Percentiles rank a stretch among this genome's conserved stretches.
Conservation (phyloP, 2,329 filamentous ascomycete genomes). For the Diaporthe longicolla region DNA sequence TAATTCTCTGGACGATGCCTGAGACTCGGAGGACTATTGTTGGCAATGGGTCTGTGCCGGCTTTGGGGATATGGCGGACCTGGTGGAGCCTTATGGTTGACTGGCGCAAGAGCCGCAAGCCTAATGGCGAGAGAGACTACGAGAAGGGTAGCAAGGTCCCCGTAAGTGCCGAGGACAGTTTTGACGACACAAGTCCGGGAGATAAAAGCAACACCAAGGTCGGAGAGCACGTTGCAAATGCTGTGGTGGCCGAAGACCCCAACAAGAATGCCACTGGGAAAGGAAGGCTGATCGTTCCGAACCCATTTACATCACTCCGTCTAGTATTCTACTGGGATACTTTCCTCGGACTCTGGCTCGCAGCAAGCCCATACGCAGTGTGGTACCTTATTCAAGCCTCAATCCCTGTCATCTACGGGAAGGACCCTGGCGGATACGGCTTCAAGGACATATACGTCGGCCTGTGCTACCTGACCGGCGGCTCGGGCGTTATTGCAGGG, state of each 20-base stretch:
- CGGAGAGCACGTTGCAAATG: not conserved
- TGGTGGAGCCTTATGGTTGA: constrained; percentile 54
- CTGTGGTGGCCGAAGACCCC: not conserved
- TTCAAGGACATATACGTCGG: constrained; percentile 62
- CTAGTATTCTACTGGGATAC: constrained; percentile 68
- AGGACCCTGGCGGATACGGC: constrained; percentile 62
- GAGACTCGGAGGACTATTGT: constrained; percentile 68
- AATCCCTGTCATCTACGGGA: constrained; percentile 61
- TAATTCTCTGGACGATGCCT: constrained; percentile 67
- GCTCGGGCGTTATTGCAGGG: constrained; percentile 59
- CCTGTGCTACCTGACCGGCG: constrained; percentile 64
- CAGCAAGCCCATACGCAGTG: constrained; percentile 58
- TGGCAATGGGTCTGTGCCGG: constrained; percentile 68
- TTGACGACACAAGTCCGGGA: not conserved
- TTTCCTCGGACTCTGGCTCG: constrained; percentile 59
- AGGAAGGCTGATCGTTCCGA: constrained; percentile 62
- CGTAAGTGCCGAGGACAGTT: not conserved
- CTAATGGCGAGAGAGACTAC: not conserved
- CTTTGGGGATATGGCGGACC: constrained; percentile 64
- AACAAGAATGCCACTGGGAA: constrained; percentile 45
- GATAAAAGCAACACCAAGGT: not conserved
- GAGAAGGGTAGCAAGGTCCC: not conserved
- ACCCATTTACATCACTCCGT: constrained; percentile 64
- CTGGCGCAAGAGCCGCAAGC: not conserved
- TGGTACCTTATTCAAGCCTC: constrained; percentile 68